Conservation (phyloP, 345 rosid species). For the Lepidium sativum region DNA sequence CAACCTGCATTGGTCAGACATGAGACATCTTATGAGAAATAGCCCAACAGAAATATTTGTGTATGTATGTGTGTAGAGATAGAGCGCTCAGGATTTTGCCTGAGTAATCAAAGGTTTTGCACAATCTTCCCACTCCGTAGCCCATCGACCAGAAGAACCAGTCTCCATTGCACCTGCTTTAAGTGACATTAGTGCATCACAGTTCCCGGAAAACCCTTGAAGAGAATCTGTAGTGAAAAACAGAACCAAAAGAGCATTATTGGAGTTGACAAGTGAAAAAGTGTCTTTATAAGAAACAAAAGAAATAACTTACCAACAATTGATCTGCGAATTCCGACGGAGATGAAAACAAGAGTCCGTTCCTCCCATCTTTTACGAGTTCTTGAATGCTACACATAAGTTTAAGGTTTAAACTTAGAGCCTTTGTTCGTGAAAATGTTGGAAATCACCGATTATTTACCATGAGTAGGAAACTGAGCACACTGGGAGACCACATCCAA, state of each 20-base stretch:
- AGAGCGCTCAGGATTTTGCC: conserved; percentile 25
- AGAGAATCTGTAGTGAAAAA: conserved; percentile 49
- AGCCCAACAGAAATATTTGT: neutral
- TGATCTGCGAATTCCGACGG: conserved; percentile 87
- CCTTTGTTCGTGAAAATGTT: neutral
- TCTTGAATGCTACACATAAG: conserved; percentile 61
- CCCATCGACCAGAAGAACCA: conserved; percentile 75
- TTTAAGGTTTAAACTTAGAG: neutral
- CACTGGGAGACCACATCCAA: conserved; percentile 95
- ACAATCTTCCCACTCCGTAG: conserved; percentile 83
- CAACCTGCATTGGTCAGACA: conserved; percentile 19
- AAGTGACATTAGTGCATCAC: conserved; percentile 46
- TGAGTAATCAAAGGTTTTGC: conserved; percentile 65
- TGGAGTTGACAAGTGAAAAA: neutral
- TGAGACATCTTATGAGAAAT: conserved; percentile 8
- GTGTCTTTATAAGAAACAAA: neutral
- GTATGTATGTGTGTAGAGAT: neutral
- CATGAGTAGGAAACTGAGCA: conserved; percentile 96
- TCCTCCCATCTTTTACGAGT: conserved; percentile 67
- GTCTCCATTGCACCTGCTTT: conserved; percentile 58
- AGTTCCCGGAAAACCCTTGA: conserved; percentile 67
- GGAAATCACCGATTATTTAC: conserved; percentile 30
- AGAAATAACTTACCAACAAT: conserved; percentile 45
- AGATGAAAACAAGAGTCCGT: conserved; percentile 92
- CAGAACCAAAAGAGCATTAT: neutral